Evolutionary conservation across 169 alveolate species (phyloP).

Genomic region (Eimeria brunetti): DNA sequence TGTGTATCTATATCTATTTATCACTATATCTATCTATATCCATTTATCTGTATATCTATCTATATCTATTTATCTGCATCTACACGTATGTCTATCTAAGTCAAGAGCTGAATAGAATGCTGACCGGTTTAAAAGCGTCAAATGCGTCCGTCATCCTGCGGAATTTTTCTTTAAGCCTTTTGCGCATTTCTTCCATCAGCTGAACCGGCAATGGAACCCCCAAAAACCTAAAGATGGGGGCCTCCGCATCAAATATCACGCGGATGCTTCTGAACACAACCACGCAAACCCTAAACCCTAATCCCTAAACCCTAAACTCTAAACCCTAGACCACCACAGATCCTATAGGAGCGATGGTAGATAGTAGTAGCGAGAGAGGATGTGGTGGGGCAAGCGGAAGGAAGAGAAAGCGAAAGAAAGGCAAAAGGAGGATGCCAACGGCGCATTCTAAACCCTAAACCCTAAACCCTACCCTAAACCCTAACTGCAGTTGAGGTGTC

Average conservation of each 20-base stretch:
- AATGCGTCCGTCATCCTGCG: no score
- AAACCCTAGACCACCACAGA: background rate
- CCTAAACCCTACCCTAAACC: background rate
- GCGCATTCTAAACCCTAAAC: background rate
- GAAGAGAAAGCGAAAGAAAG: no score
- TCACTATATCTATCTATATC: no score
- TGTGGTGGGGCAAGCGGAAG: background rate
- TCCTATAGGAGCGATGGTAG: background rate
- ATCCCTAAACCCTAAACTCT: background rate
- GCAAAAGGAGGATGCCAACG: no score
- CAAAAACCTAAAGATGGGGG: constrained; percentile 51
- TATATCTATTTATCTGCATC: no score
- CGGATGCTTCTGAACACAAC: background rate
- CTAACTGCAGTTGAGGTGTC: background rate
- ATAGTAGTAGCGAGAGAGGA: constrained; percentile 5
- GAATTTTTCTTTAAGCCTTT: no score
- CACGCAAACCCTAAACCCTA: background rate
- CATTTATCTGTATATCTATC: no score
- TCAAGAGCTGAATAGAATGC: no score
- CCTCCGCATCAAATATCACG: constrained; percentile 70
- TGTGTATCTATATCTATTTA: no score
- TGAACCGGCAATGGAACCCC: no score
- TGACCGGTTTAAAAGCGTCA: no score
- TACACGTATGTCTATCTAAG: no score
- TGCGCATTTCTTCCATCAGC: background rate